phyloP scores from a whole-genome alignment of 345 rosid species.

The Aquilaria yunnanensis region DNA sequence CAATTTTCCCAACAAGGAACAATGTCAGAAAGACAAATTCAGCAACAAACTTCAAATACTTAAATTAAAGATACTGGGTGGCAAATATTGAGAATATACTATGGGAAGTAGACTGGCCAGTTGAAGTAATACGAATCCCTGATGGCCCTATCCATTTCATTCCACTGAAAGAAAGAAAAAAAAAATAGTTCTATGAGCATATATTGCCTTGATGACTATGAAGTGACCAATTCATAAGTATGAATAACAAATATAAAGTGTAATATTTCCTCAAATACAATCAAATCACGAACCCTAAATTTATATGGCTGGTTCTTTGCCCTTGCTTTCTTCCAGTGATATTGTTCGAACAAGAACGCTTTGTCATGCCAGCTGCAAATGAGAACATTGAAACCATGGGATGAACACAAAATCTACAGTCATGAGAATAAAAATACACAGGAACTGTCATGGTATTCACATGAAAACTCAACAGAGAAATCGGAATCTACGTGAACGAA shows the following conservation, averaged over 20 bases:
- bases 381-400: slow-evolving; percentile 4
- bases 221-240: not conserved
- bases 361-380: slow-evolving; percentile 86
- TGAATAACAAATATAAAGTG: not conserved
- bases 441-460: not conserved
- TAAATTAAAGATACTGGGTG: too few species aligned
- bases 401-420: not conserved
- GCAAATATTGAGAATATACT: slow-evolving; percentile 11
- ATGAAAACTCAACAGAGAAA: too few species aligned
- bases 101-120: slow-evolving; percentile 82
- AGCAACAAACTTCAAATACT: too few species aligned
- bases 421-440: not conserved
- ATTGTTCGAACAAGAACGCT: slow-evolving; percentile 77
- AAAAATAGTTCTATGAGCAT: slow-evolving; percentile 6
- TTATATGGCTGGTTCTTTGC: slow-evolving; percentile 70
- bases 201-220: not conserved
- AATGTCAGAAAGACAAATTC: too few species aligned
- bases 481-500: too few species aligned
- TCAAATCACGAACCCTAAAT: slow-evolving; percentile 45
- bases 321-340: slow-evolving; percentile 81
- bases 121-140: slow-evolving; percentile 74
- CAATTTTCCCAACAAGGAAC: too few species aligned
- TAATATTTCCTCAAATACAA: slow-evolving; percentile 1
- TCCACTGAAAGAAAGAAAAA: slow-evolving; percentile 59
- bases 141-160: slow-evolving; percentile 62